These are phyloP conservation scores for Rhodotorula sp. DNA, from an alignment of 1,284 basidiomycete species.

Conservation along the genomic window DNA sequence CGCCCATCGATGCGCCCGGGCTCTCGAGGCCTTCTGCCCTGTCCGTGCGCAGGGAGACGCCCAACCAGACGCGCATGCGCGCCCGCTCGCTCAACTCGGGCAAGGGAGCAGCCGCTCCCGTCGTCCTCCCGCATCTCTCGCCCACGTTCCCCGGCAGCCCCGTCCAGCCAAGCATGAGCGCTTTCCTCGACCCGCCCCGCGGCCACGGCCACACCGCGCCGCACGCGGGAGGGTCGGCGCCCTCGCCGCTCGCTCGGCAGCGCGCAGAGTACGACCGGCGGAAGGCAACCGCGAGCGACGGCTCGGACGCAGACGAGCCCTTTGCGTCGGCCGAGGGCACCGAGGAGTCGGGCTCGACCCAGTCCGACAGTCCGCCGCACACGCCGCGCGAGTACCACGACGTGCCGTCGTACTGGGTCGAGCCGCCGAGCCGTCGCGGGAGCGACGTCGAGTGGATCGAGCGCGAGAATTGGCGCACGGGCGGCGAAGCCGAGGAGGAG, in stretches of 20 bases:
- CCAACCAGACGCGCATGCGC: conserved; percentile 26
- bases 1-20: background rate
- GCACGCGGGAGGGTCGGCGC: background rate
- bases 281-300: background rate
- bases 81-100: conserved; percentile 23
- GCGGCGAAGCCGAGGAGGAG: conserved; percentile 15
- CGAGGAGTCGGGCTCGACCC: conserved; percentile 24
- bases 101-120: background rate
- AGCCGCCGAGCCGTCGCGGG: conserved; percentile 17
- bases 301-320: background rate
- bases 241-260: conserved; percentile 2
- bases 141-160: conserved; percentile 15
- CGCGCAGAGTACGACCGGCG: conserved; percentile 1
- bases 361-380: conserved; percentile 20
- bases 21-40: conserved; percentile 18
- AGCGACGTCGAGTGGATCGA: conserved; percentile 19
- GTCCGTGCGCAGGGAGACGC: background rate
- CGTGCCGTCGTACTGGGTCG: conserved; percentile 7
- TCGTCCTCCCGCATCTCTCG: background rate
- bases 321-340: conserved; percentile 10
- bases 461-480: conserved; percentile 20
- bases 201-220: background rate
- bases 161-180: background rate
- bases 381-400: conserved; percentile 12
- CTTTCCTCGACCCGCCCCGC: background rate